Base-by-base conservation (phyloP, 2,329 filamentous ascomycete genomes). In the Cladosporium velox region DNA sequence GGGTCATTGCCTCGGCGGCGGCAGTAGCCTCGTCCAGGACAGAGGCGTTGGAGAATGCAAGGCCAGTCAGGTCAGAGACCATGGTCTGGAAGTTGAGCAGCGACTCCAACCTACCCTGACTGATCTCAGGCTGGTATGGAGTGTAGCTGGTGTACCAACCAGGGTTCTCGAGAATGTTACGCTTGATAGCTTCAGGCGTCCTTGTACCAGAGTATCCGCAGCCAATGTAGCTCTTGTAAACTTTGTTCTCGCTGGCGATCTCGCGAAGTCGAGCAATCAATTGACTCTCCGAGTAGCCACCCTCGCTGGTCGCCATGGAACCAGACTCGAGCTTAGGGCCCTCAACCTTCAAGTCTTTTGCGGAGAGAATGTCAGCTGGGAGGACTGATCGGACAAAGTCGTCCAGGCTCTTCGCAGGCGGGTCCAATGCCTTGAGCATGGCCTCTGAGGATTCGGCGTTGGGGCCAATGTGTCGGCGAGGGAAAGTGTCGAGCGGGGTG, bases 131-230 rank as follows among this genome's bases (percentile, higher is more conserved):
- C 81, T 98, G 94, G 80, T 97, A 98, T 18, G 94, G 94, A 0
- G 94, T 97, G 79, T 98, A 97, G 81, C 93, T 97, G 49, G 94
- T 98, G 79, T 98, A 98, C 94, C 94, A 98, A 11, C 90, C 93
- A 5, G 94, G 94, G 77, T 91, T 94, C 83, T 98, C 93, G 66
- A 98, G 82, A 4, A 98, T 86, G 77, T 97, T 97, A 71, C 93
- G 86, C 83, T 95, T 92, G 77, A 98, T 96, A 66, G 97, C 93
- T 65, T 92, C 87, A 4, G 94, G 94, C 0, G 91, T 90, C 71
- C 90, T 86, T n/a, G 92, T 94, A 41, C 88, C 90, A 70, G 94
- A 92, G 83, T 97, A 98, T 66, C 94, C 94, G 66, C 87, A 88
- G 4, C 94, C 94, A 70, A 97, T 93, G 75, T 94, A 91, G 74